Conservation (phyloP, 208 protist genomes). For the Leishmania martiniquensis region DNA sequence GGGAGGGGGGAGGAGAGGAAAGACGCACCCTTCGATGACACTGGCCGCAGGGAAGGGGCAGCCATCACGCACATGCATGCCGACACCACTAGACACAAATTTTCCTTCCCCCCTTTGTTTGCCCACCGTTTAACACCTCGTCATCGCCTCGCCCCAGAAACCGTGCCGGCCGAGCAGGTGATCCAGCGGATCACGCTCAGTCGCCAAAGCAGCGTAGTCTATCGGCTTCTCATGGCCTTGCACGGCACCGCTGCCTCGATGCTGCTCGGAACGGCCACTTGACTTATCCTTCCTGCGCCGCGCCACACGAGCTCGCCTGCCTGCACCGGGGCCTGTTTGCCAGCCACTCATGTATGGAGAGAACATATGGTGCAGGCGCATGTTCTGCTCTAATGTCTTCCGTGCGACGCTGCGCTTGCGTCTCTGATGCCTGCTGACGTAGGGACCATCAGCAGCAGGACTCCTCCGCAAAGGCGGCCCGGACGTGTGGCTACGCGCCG, state of each 20-base stretch:
- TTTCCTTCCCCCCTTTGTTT: background rate
- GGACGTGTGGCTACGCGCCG: background rate
- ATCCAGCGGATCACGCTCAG: slow-evolving; percentile 19
- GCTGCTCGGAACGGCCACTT: background rate
- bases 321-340: background rate
- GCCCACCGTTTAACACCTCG: background rate
- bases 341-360: slow-evolving; percentile 16
- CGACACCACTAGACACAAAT: background rate
- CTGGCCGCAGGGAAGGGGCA: background rate
- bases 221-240: background rate
- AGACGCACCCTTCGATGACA: background rate
- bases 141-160: slow-evolving; percentile 41
- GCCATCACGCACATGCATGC: background rate
- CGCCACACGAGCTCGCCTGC: background rate
- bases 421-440: background rate
- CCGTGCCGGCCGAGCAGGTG: slow-evolving; percentile 36
- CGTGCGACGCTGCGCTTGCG: background rate
- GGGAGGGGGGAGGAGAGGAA: no score
- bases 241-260: background rate
- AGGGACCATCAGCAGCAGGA: background rate
- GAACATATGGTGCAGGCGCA: background rate
- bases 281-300: background rate
- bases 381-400: background rate
- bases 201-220: slow-evolving; percentile 15
- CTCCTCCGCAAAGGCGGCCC: background rate